A percentile compares a stretch with the other conserved stretches of the same genome.
Conservation (phyloP, 352 stramenopile species). For the Globisporangium spinosum region DNA sequence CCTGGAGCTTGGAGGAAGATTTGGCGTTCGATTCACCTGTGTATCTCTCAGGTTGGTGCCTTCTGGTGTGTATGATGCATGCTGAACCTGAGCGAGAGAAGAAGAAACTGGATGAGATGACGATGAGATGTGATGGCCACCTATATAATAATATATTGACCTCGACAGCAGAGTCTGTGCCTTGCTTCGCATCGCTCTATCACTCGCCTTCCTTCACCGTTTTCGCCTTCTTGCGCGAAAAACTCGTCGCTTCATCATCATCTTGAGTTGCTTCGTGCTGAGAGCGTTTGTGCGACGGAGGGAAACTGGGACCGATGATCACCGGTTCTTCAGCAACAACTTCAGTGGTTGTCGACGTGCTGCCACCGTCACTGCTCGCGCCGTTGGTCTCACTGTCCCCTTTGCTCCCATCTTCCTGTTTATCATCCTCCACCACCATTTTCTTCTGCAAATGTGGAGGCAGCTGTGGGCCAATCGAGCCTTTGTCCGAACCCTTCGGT, state of each 20-base stretch:
- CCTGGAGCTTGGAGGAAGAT: not conserved
- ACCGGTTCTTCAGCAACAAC: not conserved
- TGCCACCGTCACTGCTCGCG: not conserved
- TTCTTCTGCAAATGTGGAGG: slow-evolving; percentile 20
- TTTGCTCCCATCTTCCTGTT: not conserved
- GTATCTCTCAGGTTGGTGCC: not conserved
- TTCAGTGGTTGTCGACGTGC: not conserved
- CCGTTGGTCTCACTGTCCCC: not conserved
- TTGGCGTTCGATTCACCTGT: not conserved
- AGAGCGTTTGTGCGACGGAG: slow-evolving; percentile 8
- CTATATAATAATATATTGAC: slow-evolving; percentile 11
- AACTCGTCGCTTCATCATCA: not conserved
- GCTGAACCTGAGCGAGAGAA: not conserved
- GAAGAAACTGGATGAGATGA: not conserved
- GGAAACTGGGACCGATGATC: slow-evolving; percentile 13
- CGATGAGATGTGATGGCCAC: not conserved
- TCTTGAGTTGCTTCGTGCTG: not conserved
- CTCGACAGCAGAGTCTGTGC: not conserved
- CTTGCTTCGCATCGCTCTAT: not conserved
- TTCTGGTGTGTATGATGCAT: not conserved
- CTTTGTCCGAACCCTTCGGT: not conserved
- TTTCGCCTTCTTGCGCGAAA: slow-evolving; percentile 8
- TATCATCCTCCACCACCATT: slow-evolving; percentile 2
- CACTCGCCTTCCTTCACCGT: not conserved
- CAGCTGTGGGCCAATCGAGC: not conserved